Conservation (phyloP, 176 grass and related monocot species). For the Phragmites australis region DNA sequence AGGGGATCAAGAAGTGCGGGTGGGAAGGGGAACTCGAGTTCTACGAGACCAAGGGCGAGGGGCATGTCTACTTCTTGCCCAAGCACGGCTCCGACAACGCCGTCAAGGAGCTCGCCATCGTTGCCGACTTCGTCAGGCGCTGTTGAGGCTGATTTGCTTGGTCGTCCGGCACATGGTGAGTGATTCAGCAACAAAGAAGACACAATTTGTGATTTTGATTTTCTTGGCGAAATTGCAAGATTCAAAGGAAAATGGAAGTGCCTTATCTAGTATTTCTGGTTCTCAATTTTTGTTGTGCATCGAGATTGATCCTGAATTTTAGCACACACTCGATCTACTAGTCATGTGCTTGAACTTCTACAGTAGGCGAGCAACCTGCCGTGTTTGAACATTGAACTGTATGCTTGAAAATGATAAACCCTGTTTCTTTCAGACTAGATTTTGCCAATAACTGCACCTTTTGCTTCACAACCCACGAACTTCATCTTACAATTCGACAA, state of each 20-base stretch:
- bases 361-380: neutral
- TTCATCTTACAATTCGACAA: neutral
- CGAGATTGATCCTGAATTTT: neutral
- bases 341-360: neutral
- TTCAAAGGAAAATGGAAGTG: neutral
- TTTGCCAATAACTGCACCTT: neutral
- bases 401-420: neutral
- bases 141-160: slow-evolving; percentile 2
- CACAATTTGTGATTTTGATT: neutral
- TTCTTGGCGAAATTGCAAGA: neutral
- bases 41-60: slow-evolving; percentile 58
- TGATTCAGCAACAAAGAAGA: neutral
- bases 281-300: neutral
- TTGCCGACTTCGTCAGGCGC: slow-evolving; percentile 49
- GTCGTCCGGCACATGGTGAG: neutral
- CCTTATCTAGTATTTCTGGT: neutral
- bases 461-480: neutral
- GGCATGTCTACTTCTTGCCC: slow-evolving; percentile 59
- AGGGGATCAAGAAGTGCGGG: slow-evolving; percentile 55
- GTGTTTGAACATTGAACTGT: neutral
- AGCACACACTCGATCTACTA: neutral
- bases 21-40: slow-evolving; percentile 63
- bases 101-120: slow-evolving; percentile 55
- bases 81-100: slow-evolving; percentile 56
- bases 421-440: neutral